Base-by-base conservation (phyloP, 2,329 filamentous ascomycete species). In the Lecanosticta acicola region DNA sequence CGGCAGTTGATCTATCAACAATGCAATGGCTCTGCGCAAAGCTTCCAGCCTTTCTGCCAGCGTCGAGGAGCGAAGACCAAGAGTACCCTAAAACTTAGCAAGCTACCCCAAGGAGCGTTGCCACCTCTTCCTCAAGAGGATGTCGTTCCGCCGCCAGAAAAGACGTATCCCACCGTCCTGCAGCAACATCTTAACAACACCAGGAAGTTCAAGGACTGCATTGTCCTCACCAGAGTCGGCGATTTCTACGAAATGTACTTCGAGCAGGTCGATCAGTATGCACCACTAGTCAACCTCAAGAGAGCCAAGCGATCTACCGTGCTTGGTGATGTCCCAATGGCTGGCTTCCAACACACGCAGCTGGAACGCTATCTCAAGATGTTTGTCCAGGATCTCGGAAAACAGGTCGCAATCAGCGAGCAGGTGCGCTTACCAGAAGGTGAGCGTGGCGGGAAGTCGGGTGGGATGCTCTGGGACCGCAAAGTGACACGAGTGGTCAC, bases 211-310 rank as follows among this genome's bases (percentile, higher is more conserved):
- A 80, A 83, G 59, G 88, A 94, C 59, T 97, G 91, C 68, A 85
- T 98, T 32, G 68, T 98, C 5, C 71, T 98, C 49, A 98, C 93
- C 3, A 81, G 91, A 46, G 89, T 98, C 20, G 93, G 93, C 45
- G 84, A 90, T 49, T 98, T 98, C 69, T 98, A 97, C 68, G 93
- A 98, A 78, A 73, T 98, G 48, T 98, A 98, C 70, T 94, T 97
- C 66, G 85, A 94, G 59, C 90, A 98, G 65, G 93, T 94, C 9
- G 86, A 94, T 48, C 83, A 95, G 62, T 85, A 85, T 65, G 91
- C 85, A 1, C 86, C 89, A 1, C 72, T 94, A 36, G 74, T 98
- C 53, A 93, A 89, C 59, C 71, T 98, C 61, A 97, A 96, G 67
- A 81, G 94, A 44, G 83, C 85, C 2, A 78, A 78, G 45, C 93